phyloP scores from a whole-genome alignment of 768 basidiomycete genomes.

The Tylopilus felleus region DNA sequence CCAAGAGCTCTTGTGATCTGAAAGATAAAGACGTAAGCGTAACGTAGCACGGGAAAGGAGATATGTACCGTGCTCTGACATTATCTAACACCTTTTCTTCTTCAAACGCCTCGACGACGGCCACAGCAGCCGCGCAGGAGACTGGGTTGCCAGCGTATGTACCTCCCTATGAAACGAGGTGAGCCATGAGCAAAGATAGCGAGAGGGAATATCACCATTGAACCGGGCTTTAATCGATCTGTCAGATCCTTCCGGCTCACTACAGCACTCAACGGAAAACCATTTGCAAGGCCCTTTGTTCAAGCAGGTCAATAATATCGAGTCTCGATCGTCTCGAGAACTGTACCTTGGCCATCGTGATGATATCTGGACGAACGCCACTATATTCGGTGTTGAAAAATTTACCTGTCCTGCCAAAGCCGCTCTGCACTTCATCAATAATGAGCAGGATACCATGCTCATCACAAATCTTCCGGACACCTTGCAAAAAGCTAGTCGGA shows the following conservation, averaged over 20 bases:
- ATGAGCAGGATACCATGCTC: slow-evolving; percentile 81
- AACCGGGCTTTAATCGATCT: slow-evolving; percentile 74
- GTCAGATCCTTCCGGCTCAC: slow-evolving; percentile 78
- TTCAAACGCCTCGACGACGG: slow-evolving; percentile 71
- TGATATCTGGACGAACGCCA: slow-evolving; percentile 81
- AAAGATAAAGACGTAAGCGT: slow-evolving; percentile 1
- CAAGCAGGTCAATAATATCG: slow-evolving; percentile 5
- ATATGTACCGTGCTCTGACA: slow-evolving; percentile 60
- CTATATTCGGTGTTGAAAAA: slow-evolving; percentile 82
- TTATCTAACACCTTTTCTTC: slow-evolving; percentile 84
- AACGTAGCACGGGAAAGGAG: background rate
- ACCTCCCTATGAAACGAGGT: slow-evolving; percentile 53
- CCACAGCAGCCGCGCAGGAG: slow-evolving; percentile 85
- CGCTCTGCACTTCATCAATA: slow-evolving; percentile 85
- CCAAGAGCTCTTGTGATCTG: slow-evolving; percentile 73
- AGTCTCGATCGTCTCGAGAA: background rate
- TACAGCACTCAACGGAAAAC: slow-evolving; percentile 90
- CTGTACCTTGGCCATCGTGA: slow-evolving; percentile 81
- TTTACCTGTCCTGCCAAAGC: slow-evolving; percentile 85
- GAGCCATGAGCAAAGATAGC: background rate
- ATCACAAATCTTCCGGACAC: slow-evolving; percentile 83
- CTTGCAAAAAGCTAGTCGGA: slow-evolving; percentile 73
- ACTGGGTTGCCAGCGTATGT: slow-evolving; percentile 94
- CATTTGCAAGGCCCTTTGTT: slow-evolving; percentile 75
- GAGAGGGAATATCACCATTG: slow-evolving; percentile 50